A percentile compares a stretch with the other conserved stretches of the same genome.
Evolutionary conservation across 2,329 filamentous ascomycete genomes (phyloP).

Genomic region (Penicillium sp.): DNA sequence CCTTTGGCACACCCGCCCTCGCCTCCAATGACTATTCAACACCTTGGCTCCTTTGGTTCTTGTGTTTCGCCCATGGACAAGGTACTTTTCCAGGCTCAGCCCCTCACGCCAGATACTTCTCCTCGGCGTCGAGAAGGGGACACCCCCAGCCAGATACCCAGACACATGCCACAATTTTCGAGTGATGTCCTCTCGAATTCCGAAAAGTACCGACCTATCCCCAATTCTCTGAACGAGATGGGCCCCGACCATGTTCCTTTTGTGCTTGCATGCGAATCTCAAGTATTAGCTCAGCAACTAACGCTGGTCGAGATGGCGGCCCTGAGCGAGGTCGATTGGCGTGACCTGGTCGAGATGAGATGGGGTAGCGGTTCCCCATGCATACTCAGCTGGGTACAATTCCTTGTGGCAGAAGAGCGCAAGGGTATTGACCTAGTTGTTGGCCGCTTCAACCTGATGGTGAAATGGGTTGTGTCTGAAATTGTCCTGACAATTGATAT

Average conservation of each 20-base stretch:
- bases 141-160: constrained; percentile 19
- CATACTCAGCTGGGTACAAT: constrained; percentile 65
- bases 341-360: constrained; percentile 66
- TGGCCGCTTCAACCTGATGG: constrained; percentile 68
- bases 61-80: constrained; percentile 37
- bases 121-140: constrained; percentile 33
- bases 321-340: constrained; percentile 69
- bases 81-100: constrained; percentile 38
- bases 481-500: constrained; percentile 62
- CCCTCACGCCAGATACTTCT: constrained; percentile 50
- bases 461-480: constrained; percentile 69
- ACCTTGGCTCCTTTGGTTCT: constrained; percentile 40
- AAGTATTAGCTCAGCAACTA: constrained; percentile 65
- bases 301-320: constrained; percentile 69
- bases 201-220: constrained; percentile 29
- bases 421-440: constrained; percentile 68
- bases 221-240: constrained; percentile 12
- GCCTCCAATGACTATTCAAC: constrained; percentile 50
- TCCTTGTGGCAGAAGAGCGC: constrained; percentile 58
- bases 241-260: constrained; percentile 61
- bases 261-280: constrained; percentile 65
- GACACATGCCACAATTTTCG: constrained; percentile 35
- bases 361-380: constrained; percentile 62
- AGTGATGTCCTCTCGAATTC: constrained; percentile 40
- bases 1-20: constrained; percentile 52